Conservation (phyloP, 345 rosid genomes). For the Gynandropsis gynandra region DNA sequence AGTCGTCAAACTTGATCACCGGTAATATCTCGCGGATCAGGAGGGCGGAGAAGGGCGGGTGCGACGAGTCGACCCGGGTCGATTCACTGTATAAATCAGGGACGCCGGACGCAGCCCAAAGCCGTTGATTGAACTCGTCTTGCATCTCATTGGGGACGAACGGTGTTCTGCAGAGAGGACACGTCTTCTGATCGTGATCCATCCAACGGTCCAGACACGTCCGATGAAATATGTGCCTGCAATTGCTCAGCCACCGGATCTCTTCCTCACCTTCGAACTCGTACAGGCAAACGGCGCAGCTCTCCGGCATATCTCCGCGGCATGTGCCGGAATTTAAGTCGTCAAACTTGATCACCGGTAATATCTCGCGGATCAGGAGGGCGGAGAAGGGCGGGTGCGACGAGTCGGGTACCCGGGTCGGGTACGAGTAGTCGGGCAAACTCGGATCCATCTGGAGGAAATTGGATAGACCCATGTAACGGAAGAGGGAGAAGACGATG, state of each 20-base stretch:
- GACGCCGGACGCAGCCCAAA: conserved; percentile 60
- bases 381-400: conserved; percentile 54
- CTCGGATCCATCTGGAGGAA: conserved; percentile 59
- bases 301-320: conserved; percentile 48
- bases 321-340: conserved; percentile 19
- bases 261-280: conserved; percentile 73
- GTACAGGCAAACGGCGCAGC: conserved; percentile 74
- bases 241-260: conserved; percentile 71
- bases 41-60: conserved; percentile 55
- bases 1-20: conserved; percentile 49
- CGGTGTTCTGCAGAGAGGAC: conserved; percentile 80
- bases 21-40: conserved; percentile 80
- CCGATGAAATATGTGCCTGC: conserved; percentile 75
- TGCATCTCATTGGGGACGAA: conserved; percentile 78
- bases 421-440: conserved; percentile 40
- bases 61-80: conserved; percentile 24
- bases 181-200: conserved; percentile 80
- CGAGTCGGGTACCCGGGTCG: conserved; percentile 28
- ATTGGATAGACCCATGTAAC: conserved; percentile 61
- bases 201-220: conserved; percentile 91
- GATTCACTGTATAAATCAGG: too few relatives aligned
- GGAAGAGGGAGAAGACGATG: conserved; percentile 45
- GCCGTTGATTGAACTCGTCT: conserved; percentile 74
- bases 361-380: conserved; percentile 65
- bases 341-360: conserved; percentile 60